Evolutionary conservation across 2,329 filamentous ascomycete species (phyloP).

Genomic region (Penicillium sp.): DNA sequence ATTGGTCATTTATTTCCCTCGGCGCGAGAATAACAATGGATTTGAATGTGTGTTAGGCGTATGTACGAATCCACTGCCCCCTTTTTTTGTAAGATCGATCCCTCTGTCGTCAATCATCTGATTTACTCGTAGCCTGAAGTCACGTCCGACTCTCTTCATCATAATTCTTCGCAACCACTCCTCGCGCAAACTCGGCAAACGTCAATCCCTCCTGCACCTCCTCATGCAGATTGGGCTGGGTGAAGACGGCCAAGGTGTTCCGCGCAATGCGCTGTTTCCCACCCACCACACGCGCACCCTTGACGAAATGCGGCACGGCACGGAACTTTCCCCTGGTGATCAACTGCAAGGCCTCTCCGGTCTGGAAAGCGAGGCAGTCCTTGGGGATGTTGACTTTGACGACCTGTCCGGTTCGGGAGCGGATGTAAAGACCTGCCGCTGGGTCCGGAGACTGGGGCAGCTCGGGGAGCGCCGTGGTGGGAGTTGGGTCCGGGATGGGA

Average conservation of each 20-base stretch:
- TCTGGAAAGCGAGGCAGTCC: slow-evolving; percentile 93
- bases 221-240: slow-evolving; percentile 82
- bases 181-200: slow-evolving; percentile 69
- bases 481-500: slow-evolving; percentile 32
- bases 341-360: slow-evolving; percentile 80
- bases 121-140: not conserved
- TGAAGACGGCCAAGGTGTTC: slow-evolving; percentile 94
- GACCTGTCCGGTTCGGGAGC: slow-evolving; percentile 70
- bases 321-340: slow-evolving; percentile 89
- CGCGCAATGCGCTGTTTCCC: slow-evolving; percentile 53
- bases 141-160: slow-evolving; percentile 5
- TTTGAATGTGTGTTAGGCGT: too few relatives aligned
- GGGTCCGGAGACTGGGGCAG: slow-evolving; percentile 73
- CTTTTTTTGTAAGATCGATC: too few relatives aligned
- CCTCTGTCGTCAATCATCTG: not conserved
- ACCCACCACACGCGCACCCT: slow-evolving; percentile 59
- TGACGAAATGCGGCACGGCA: slow-evolving; percentile 93
- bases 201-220: slow-evolving; percentile 66
- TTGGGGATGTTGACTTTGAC: slow-evolving; percentile 90
- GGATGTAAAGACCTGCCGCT: slow-evolving; percentile 85
- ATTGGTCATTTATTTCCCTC: too few relatives aligned
- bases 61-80: too few relatives aligned
- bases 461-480: slow-evolving; percentile 53
- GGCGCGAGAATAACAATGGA: too few relatives aligned
- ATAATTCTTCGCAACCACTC: slow-evolving; percentile 67